Evolutionary conservation across 1,284 basidiomycete genomes (phyloP), one percentile per base, ranked within the genome.

Genomic region (Sphaerobolus stellatus): DNA sequence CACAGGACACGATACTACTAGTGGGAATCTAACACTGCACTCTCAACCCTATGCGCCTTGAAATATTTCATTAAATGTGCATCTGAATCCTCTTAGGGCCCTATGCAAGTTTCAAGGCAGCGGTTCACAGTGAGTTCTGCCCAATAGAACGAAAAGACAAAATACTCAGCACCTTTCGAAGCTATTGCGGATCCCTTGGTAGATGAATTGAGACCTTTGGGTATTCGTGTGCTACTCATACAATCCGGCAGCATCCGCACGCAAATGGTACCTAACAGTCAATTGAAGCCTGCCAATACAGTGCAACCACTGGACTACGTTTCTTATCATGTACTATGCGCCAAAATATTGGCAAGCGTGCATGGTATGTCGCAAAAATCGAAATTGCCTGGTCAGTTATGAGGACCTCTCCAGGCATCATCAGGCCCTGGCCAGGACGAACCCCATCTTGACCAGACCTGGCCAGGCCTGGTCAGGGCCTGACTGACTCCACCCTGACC

Each of bases 111-210:
- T 68, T 67, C 1, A 70, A 70, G 50, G 67, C 66, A 11, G 68
- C 68, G 14, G 51, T 69, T 22, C 66, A 66, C 52, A 75, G 81
- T 80, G 59, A 58, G 69, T 61, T 16, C 11, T 25, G 14, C 25
- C 6, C 6, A 7, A 41, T 3, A 14, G 14, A 14, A 43, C 22
- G 11, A 14, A 14, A 43, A 43, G 28, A 4, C 7, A 3, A n/a
- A 22, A 4, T 7, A 7, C 36, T n/a, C 3, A 38, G 3, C 7
- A n/a, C n/a, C 36, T 5, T 22, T 11, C 41, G 14, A 20, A 74
- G 57, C 62, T 5, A 62, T 68, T 52, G 61, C 67, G n/a, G 70
- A 71, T 25, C 48, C 62, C 1, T 62, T 70, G 29, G 56, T 56
- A 8, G 45, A 28, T n/a, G 69, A 71, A 54, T 53, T 69, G 46